These are phyloP conservation scores for Suillus subaureus DNA, from an alignment of 768 basidiomycete species.

Conservation along the genomic window DNA sequence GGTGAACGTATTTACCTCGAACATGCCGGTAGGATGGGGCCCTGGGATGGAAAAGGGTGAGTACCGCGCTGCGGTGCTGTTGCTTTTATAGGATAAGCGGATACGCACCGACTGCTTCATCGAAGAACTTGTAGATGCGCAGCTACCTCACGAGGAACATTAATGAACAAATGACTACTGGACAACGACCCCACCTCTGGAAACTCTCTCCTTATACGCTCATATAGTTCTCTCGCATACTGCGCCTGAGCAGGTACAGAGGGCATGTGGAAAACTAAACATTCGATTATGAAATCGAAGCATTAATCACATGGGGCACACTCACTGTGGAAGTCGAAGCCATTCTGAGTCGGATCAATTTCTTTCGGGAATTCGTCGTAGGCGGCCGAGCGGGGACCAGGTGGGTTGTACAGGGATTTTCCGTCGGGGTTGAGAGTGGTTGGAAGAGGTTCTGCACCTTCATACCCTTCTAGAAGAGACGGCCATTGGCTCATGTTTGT, in stretches of 20 bases:
- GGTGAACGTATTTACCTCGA: constrained; percentile 66
- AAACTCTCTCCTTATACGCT: constrained; percentile 62
- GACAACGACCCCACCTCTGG: constrained; percentile 51
- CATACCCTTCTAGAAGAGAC: constrained; percentile 42
- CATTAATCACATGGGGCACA: constrained; percentile 3
- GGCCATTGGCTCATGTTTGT: constrained; percentile 11
- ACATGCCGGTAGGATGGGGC: constrained; percentile 74
- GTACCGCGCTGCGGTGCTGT: background rate
- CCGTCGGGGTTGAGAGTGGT: constrained; percentile 51
- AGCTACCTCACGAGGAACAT: constrained; percentile 40
- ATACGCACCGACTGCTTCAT: constrained; percentile 52
- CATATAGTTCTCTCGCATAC: constrained; percentile 58
- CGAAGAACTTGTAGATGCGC: constrained; percentile 62
- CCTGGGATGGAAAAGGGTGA: constrained; percentile 33
- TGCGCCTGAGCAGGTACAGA: constrained; percentile 42
- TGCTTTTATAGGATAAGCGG: background rate
- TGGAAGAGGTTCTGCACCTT: constrained; percentile 45
- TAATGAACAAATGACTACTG: background rate
- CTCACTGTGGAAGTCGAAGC: constrained; percentile 77
- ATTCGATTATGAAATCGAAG: background rate
- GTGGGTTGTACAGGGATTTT: constrained; percentile 55
- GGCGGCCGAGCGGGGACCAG: constrained; percentile 46
- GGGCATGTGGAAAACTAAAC: constrained; percentile 66
- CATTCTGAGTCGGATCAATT: constrained; percentile 53
- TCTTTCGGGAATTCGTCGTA: constrained; percentile 60